Evolutionary conservation across 768 basidiomycete species (phyloP), one percentile per base, ranked within the genome.

Genomic region (Porpolomopsis calyptriformis): DNA sequence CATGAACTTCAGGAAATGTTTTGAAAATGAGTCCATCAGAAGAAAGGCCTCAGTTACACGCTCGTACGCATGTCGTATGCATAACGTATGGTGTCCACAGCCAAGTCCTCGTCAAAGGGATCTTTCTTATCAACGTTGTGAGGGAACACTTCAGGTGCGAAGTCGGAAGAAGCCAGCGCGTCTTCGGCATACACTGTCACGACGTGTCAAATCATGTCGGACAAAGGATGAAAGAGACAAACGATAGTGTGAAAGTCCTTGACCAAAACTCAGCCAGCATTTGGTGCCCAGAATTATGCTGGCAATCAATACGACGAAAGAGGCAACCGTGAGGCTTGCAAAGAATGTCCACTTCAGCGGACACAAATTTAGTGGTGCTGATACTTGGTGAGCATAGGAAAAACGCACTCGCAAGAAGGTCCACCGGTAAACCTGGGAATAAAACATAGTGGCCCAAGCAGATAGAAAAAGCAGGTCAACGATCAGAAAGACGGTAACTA

Each of bases 171-270:
- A 3, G 52, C 49, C n/a, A 57, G 47, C 2, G 46, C 52, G 10
- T 49, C 52, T 25, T 57, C 55, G 6, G 52, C 55, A 41, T 55
- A 42, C 4, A 57, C 55, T 57, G 37, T 3, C 14, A 12, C 36
- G 5, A 7, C 36, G 20, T 9, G n/a, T 5, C n/a, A 31, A 24
- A 11, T 20, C n/a, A 22, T 19, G 10, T 33, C 5, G 18, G 45
- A 36, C 45, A 40, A 46, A 47, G 42, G 29, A 49, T 33, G 45
- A 12, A 22, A 38, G 14, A 19, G 4, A 65, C 76, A 49, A 52
- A 81, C 78, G 57, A 53, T 77, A 80, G 45, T 80, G 63, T 1
- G 67, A 66, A 10, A 79, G 64, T 0, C 79, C 79, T 48, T 72
- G 67, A 40, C 64, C 72, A 52, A 80, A 81, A 52, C 77, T 72